These are phyloP conservation scores for Skeletonema costatum DNA, from an alignment of 108 stramenopile genomes.

Conservation along the genomic window DNA sequence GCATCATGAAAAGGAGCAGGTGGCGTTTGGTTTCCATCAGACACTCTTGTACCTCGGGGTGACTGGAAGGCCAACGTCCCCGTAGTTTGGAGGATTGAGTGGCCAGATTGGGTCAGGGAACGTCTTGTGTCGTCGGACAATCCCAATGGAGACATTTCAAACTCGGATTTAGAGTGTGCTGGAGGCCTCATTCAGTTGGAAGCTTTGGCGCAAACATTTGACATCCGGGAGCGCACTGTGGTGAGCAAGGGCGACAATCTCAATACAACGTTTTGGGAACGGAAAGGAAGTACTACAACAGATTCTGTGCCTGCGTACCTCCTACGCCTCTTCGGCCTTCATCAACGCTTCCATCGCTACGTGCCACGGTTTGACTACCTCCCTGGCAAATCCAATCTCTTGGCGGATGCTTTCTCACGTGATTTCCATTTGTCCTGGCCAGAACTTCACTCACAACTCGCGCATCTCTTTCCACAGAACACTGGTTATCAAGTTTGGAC, in stretches of 20 bases:
- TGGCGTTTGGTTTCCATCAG: constrained; percentile 33
- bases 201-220: constrained; percentile 4
- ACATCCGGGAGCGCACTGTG: constrained; percentile 17
- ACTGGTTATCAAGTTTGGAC: constrained; percentile 2
- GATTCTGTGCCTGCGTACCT: constrained; percentile 43
- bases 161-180: constrained; percentile 14
- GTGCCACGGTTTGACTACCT: constrained; percentile 2
- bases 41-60: background rate
- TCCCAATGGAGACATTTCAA: constrained; percentile 6
- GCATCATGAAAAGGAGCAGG: background rate
- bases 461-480: constrained; percentile 17
- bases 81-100: background rate
- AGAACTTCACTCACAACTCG: background rate
- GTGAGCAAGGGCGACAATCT: constrained; percentile 32
- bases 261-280: constrained; percentile 27
- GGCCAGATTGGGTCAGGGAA: background rate
- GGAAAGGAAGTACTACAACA: constrained; percentile 26
- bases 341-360: constrained; percentile 32
- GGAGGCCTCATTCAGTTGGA: constrained; percentile 12
- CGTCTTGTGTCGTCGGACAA: background rate
- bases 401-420: background rate
- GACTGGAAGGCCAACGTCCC: background rate
- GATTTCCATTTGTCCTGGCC: background rate
- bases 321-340: constrained; percentile 50
- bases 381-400: background rate